Conservation (phyloP, 2,329 filamentous ascomycete genomes). For the Orbilia brochopaga region DNA sequence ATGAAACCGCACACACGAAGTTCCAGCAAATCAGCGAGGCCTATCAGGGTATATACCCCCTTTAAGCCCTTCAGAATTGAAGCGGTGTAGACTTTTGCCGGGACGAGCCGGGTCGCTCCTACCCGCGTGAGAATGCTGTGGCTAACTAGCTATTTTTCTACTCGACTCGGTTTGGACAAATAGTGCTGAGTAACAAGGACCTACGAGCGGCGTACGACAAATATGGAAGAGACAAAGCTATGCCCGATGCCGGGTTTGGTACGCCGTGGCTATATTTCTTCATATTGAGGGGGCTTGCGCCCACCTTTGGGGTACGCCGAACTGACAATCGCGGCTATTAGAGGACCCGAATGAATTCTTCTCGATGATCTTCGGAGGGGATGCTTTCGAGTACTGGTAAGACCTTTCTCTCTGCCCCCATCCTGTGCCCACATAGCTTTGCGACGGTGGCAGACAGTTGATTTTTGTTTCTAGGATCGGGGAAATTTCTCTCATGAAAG, state of each 20-base stretch:
- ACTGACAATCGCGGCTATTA: constrained; percentile 55
- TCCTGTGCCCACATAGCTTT: too few relatives aligned
- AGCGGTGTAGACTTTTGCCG: not conserved
- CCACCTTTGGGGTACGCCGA: constrained; percentile 7
- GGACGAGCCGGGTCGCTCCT: not conserved
- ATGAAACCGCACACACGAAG: constrained; percentile 89
- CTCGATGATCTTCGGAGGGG: constrained; percentile 95
- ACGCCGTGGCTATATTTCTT: constrained; percentile 50
- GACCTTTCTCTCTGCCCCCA: not conserved
- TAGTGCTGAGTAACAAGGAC: constrained; percentile 81
- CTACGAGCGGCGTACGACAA: constrained; percentile 94
- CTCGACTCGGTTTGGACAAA: constrained; percentile 54
- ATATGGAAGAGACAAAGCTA: constrained; percentile 91
- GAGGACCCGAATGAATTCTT: constrained; percentile 97
- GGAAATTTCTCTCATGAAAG: constrained; percentile 98
- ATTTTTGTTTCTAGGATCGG: constrained; percentile 69
- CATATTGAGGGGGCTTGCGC: too few relatives aligned
- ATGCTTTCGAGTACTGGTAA: constrained; percentile 84
- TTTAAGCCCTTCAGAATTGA: constrained; percentile 5
- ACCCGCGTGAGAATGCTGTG: not conserved
- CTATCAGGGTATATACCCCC: constrained; percentile 65
- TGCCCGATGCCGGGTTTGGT: constrained; percentile 88
- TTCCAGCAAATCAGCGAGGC: constrained; percentile 74
- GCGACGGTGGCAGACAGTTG: too few relatives aligned
- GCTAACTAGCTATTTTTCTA: constrained; percentile 64